Percentiles rank a stretch among this genome's conserved stretches.
Evolutionary conservation across 2,329 filamentous ascomycete genomes (phyloP).

Genomic region (Sporothrix pallida): DNA sequence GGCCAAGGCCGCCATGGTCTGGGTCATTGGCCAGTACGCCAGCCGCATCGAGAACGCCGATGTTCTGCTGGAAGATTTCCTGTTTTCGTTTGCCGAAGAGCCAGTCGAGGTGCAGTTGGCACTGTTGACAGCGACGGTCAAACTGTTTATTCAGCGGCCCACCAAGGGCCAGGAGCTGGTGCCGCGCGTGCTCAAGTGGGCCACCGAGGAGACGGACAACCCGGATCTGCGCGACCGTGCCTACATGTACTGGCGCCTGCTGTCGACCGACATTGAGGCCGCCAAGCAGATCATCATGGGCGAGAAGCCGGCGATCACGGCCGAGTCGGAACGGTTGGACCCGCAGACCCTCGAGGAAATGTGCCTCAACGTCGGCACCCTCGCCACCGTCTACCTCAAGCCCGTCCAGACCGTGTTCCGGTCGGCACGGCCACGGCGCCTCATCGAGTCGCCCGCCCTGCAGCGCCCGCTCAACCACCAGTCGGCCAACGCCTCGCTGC

Average conservation of each 20-base stretch:
- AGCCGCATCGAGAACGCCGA: conserved; percentile 98
- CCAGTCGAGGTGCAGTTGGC: conserved; percentile 94
- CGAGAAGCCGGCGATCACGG: conserved; percentile 93
- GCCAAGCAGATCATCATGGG: conserved; percentile 95
- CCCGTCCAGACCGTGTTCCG: conserved; percentile 97
- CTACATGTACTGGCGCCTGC: conserved; percentile 98
- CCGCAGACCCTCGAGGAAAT: conserved; percentile 92
- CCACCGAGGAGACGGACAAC: conserved; percentile 98
- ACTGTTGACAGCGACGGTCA: conserved; percentile 92
- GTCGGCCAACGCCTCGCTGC: conserved; percentile 22
- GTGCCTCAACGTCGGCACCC: conserved; percentile 92
- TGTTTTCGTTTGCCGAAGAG: conserved; percentile 93
- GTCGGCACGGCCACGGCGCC: conserved; percentile 76
- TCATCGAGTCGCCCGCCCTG: conserved; percentile 83
- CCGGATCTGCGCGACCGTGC: conserved; percentile 93
- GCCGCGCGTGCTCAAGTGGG: conserved; percentile 95
- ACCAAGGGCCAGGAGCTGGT: conserved; percentile 94
- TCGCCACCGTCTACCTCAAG: conserved; percentile 97
- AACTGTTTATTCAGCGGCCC: conserved; percentile 95
- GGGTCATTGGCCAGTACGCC: conserved; percentile 98
- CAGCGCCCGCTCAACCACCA: conserved; percentile 70
- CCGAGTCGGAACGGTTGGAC: conserved; percentile 93
- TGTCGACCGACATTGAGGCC: conserved; percentile 87
- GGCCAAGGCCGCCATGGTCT: conserved; percentile 97
- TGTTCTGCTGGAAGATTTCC: conserved; percentile 88